phyloP scores from a whole-genome alignment of 2,329 filamentous ascomycete genomes.

The Aspergillus tamarii region DNA sequence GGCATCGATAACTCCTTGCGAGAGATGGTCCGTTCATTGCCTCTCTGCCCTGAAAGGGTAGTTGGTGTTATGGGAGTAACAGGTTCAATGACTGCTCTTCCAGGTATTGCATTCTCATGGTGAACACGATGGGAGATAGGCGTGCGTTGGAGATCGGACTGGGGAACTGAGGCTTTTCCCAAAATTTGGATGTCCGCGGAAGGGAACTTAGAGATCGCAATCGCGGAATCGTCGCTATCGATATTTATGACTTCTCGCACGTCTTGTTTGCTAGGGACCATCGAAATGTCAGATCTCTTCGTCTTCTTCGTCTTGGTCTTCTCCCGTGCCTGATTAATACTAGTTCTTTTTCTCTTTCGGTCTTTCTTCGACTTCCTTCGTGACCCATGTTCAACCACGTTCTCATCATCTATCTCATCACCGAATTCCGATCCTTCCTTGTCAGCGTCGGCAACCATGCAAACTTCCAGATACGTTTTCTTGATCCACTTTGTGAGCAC shows the following conservation, averaged over 20 bases:
- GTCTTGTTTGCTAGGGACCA: background rate
- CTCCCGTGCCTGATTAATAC: background rate
- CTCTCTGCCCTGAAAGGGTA: background rate
- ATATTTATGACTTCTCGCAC: background rate
- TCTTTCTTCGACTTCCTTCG: slow-evolving; percentile 8
- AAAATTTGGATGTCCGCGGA: background rate
- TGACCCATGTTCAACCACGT: background rate
- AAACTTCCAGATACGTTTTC: slow-evolving; percentile 24
- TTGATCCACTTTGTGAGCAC: slow-evolving; percentile 27
- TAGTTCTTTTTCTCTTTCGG: background rate
- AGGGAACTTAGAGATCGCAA: background rate
- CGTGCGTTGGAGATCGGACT: slow-evolving; percentile 1
- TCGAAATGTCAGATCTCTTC: background rate
- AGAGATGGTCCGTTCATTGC: background rate
- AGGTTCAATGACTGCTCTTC: background rate
- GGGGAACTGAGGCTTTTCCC: background rate
- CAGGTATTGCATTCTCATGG: background rate
- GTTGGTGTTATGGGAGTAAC: background rate
- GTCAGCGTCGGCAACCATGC: slow-evolving; percentile 6
- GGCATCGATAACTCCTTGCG: background rate
- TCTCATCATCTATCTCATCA: slow-evolving; percentile 26
- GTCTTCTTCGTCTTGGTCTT: background rate
- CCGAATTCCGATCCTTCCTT: slow-evolving; percentile 23
- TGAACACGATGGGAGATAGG: background rate
- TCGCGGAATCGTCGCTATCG: background rate